A percentile compares a stretch with the other conserved stretches of the same genome.
These are phyloP conservation scores for Ampelomyces quisqualis DNA, from an alignment of 2,329 filamentous ascomycete species.

Conservation along the genomic window DNA sequence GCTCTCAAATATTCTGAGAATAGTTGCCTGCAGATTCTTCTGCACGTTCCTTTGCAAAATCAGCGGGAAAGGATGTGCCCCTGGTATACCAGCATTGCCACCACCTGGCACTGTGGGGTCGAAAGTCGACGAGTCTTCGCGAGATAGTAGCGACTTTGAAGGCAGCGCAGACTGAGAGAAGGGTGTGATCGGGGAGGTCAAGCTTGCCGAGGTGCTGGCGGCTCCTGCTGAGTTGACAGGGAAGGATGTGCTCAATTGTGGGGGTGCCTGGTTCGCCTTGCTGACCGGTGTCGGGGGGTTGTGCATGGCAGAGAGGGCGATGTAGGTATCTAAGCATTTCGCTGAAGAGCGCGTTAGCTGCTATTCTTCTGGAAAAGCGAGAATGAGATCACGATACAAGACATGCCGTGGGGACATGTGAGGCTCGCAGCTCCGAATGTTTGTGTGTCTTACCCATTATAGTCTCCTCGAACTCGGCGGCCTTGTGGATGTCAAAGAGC, in stretches of 20 bases:
- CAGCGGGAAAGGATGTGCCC: conserved; percentile 59
- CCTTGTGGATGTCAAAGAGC: conserved; percentile 87
- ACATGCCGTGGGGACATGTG: conserved; percentile 1
- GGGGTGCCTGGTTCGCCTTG: conserved; percentile 54
- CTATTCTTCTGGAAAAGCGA: background rate
- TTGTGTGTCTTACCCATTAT: conserved; percentile 69
- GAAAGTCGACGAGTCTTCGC: conserved; percentile 66
- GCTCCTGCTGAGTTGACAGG: conserved; percentile 65
- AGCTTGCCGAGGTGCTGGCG: conserved; percentile 62
- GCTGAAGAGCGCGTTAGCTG: conserved; percentile 49
- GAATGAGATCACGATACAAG: background rate
- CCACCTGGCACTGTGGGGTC: conserved; percentile 58
- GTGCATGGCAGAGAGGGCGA: conserved; percentile 69
- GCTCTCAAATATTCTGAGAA: conserved; percentile 86
- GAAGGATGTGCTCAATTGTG: conserved; percentile 80
- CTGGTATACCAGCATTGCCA: conserved; percentile 56
- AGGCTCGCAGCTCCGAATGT: background rate
- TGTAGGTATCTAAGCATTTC: conserved; percentile 97
- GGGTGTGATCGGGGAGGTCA: conserved; percentile 87
- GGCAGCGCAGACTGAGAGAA: conserved; percentile 93
- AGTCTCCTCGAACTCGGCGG: conserved; percentile 96
- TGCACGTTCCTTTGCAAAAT: conserved; percentile 73
- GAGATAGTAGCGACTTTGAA: conserved; percentile 91
- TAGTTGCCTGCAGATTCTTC: conserved; percentile 75
- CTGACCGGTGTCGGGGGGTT: conserved; percentile 54